Conservation (phyloP, 495 filamentous ascomycete species). For the Aspergillus hancockii region DNA sequence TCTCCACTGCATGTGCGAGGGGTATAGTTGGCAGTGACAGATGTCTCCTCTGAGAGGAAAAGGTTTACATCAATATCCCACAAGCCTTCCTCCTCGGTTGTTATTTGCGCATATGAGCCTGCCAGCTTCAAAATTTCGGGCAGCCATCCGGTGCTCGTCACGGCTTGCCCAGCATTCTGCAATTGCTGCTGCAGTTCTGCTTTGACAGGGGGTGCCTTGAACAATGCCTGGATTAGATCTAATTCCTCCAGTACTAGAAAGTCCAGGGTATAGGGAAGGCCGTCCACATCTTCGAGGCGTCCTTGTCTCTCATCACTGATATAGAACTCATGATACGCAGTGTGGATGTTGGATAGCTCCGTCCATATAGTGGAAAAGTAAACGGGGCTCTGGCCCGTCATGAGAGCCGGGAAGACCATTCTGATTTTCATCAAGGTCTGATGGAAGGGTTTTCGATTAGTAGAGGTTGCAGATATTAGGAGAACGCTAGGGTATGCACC, state of each 20-base stretch:
- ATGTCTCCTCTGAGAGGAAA: slow-evolving; percentile 92
- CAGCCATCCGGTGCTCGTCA: slow-evolving; percentile 64
- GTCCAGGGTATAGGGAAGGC: slow-evolving; percentile 93
- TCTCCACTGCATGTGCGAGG: slow-evolving; percentile 89
- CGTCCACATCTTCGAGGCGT: slow-evolving; percentile 84
- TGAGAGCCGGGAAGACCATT: slow-evolving; percentile 74
- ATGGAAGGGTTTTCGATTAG: background rate
- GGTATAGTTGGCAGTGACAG: slow-evolving; percentile 95
- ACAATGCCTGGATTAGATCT: slow-evolving; percentile 85
- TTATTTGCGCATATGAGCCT: slow-evolving; percentile 88
- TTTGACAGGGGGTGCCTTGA: slow-evolving; percentile 81
- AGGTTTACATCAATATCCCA: slow-evolving; percentile 97
- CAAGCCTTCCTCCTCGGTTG: slow-evolving; percentile 85
- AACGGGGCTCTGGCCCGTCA: slow-evolving; percentile 73
- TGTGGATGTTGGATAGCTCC: slow-evolving; percentile 71
- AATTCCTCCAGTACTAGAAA: slow-evolving; percentile 90
- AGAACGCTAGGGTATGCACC: slow-evolving; percentile 35
- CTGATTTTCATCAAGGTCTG: slow-evolving; percentile 90
- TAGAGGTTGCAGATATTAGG: background rate
- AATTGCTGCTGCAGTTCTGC: slow-evolving; percentile 79
- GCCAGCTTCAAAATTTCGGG: slow-evolving; percentile 78
- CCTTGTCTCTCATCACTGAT: slow-evolving; percentile 82
- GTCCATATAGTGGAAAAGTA: slow-evolving; percentile 87
- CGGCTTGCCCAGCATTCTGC: slow-evolving; percentile 56
- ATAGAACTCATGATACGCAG: slow-evolving; percentile 76